Evolutionary conservation across 2,329 filamentous ascomycete genomes (phyloP).

Genomic region (Colletotrichum sansevieriae): DNA sequence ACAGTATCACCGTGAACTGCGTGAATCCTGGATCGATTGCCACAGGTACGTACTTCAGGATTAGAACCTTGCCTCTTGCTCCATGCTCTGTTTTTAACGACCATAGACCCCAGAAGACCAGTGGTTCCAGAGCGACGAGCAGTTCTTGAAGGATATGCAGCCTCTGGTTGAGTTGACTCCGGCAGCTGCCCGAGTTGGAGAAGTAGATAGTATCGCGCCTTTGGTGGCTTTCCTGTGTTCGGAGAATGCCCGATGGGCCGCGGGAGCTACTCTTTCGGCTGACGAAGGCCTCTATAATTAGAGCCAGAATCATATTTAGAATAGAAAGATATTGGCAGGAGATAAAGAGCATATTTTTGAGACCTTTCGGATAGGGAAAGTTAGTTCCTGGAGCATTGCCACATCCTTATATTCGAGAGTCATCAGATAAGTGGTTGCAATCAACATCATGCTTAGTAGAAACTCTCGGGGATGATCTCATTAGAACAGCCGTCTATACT

Average conservation of each 20-base stretch:
- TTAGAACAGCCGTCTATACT: too few species aligned
- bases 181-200: slow-evolving; percentile 47
- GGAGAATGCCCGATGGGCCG: slow-evolving; percentile 48
- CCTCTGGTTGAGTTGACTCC: slow-evolving; percentile 50
- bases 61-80: too few species aligned
- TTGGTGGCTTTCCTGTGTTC: slow-evolving; percentile 49
- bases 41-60: slow-evolving; percentile 27
- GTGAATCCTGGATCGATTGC: slow-evolving; percentile 50
- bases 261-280: slow-evolving; percentile 47
- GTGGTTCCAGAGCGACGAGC: slow-evolving; percentile 46
- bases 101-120: slow-evolving; percentile 40
- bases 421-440: too few species aligned
- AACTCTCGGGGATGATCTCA: too few species aligned
- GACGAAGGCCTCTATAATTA: slow-evolving; percentile 47
- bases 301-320: neutral
- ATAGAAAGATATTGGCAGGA: too few species aligned
- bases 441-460: too few species aligned
- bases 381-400: too few species aligned
- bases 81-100: neutral
- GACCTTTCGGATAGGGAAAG: too few species aligned
- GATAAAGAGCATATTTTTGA: too few species aligned
- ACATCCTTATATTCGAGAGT: too few species aligned
- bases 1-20: slow-evolving; percentile 48
- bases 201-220: slow-evolving; percentile 49
- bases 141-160: slow-evolving; percentile 50